Conservation (phyloP, 257 asterid genomes). For the Anisodus tanguticus region DNA sequence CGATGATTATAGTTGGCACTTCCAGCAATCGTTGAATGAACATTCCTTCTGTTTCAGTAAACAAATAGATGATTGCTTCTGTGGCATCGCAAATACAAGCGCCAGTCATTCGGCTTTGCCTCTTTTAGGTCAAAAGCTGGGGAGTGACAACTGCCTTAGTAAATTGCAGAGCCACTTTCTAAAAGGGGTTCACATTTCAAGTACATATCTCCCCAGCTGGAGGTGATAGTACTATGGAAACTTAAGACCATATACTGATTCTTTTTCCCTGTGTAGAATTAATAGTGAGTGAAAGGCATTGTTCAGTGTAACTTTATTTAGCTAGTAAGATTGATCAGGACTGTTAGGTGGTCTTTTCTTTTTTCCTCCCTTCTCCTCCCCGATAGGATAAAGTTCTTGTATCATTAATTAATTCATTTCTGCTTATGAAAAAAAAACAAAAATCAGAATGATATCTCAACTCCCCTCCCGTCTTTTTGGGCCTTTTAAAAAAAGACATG, state of each 20-base stretch:
- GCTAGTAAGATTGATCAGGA: conserved; percentile 30
- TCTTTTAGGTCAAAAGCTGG: neutral
- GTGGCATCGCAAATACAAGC: conserved; percentile 10
- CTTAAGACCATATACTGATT: neutral
- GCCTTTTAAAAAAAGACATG: neutral
- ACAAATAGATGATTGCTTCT: neutral
- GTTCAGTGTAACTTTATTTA: conserved; percentile 1
- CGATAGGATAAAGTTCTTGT: conserved; percentile 9
- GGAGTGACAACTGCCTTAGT: neutral
- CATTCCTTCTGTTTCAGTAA: neutral
- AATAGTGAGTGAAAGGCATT: conserved; percentile 15
- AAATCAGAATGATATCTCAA: neutral
- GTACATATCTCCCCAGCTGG: neutral
- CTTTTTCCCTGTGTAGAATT: neutral
- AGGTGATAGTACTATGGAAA: neutral
- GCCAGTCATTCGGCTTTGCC: neutral
- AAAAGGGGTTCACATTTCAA: conserved; percentile 4
- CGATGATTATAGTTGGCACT: neutral
- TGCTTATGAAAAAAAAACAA: neutral
- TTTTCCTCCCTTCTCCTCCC: neutral
- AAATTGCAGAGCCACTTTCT: neutral
- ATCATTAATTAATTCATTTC: neutral
- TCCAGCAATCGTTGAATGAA: neutral
- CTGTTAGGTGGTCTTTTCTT: neutral
- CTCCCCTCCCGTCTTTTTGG: neutral